phyloP scores from a whole-genome alignment of 1,284 basidiomycete genomes.

The Inonotus obliquus region DNA sequence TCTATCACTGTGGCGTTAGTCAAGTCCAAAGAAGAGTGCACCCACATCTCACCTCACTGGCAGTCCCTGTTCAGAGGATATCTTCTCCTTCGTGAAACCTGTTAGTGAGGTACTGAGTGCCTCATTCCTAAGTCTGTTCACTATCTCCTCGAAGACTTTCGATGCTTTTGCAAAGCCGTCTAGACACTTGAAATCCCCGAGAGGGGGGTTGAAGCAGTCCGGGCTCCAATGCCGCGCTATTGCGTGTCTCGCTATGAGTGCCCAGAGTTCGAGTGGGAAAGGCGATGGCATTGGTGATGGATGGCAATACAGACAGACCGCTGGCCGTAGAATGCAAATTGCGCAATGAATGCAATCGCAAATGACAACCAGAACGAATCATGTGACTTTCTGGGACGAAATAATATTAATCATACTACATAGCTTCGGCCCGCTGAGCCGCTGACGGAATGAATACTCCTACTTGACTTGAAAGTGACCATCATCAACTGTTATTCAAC shows the following conservation, averaged over 20 bases:
- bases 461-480: neutral
- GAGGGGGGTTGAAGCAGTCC: neutral
- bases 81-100: neutral
- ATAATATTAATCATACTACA: neutral
- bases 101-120: neutral
- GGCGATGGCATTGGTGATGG: neutral
- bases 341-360: neutral
- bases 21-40: neutral
- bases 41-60: neutral
- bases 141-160: neutral
- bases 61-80: neutral
- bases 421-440: neutral
- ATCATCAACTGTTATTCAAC: neutral
- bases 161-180: slow-evolving; percentile 7
- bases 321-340: too few relatives aligned
- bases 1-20: neutral
- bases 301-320: neutral
- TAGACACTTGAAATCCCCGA: neutral
- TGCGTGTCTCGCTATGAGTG: neutral
- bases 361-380: neutral
- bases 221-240: neutral
- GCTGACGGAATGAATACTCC: neutral
- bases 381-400: neutral
- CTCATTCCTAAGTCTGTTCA: neutral
- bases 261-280: slow-evolving; percentile 8